Evolutionary conservation across 768 basidiomycete genomes (phyloP).

Genomic region (Rhodotorula kratochvilovae): DNA sequence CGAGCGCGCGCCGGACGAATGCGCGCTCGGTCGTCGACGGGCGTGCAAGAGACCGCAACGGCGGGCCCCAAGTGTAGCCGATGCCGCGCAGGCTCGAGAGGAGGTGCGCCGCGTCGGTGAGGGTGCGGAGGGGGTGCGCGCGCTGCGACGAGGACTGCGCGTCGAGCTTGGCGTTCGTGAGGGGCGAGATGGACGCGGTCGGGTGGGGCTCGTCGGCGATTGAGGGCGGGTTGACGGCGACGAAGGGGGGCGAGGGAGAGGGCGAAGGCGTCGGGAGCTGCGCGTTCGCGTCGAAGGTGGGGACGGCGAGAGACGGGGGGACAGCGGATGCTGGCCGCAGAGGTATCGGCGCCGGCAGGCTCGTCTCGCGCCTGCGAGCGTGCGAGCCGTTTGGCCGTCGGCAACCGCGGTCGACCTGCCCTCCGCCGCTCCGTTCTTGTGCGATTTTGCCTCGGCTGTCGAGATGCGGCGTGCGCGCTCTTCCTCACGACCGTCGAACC

Average conservation of each 20-base stretch:
- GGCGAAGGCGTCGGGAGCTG: conserved; percentile 23
- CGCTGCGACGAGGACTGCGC: background rate
- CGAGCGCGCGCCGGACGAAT: background rate
- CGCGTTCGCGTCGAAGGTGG: background rate
- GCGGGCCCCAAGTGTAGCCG: conserved; percentile 29
- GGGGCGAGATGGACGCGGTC: background rate
- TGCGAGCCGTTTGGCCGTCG: background rate
- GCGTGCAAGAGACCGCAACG: background rate
- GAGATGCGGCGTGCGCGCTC: background rate
- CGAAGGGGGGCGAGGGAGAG: conserved; percentile 18
- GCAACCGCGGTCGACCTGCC: background rate
- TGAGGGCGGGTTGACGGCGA: conserved; percentile 14
- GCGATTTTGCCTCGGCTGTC: too few relatives aligned
- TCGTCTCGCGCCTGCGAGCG: background rate
- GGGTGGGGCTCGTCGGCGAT: background rate
- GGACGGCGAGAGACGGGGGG: background rate
- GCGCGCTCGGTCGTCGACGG: background rate
- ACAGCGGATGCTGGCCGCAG: background rate
- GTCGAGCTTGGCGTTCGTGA: background rate
- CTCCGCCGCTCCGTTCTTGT: background rate
- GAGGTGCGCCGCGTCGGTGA: conserved; percentile 26
- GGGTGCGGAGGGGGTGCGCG: conserved; percentile 2
- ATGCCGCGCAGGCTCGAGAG: conserved; percentile 24
- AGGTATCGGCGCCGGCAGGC: background rate
- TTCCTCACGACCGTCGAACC: conserved; percentile 20